phyloP scores from a whole-genome alignment of 1,284 basidiomycete genomes.

The Boletus semigastroideus region DNA sequence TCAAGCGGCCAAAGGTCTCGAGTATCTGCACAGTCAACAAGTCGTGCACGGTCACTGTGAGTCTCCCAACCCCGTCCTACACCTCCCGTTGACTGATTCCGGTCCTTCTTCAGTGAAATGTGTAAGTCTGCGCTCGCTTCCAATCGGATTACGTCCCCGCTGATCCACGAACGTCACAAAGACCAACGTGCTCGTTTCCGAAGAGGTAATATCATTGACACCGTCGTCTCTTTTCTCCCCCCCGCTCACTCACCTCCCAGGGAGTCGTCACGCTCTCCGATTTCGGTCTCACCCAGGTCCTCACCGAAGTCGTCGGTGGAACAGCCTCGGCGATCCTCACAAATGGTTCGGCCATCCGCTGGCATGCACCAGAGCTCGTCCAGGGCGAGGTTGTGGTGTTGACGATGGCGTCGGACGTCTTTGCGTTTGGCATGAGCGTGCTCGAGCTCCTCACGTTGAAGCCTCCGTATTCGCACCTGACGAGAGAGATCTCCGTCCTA shows the following conservation, averaged over 20 bases:
- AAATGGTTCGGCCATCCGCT: slow-evolving; percentile 45
- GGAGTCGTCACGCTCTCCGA: slow-evolving; percentile 54
- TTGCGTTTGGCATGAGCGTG: slow-evolving; percentile 58
- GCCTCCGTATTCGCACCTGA: slow-evolving; percentile 47
- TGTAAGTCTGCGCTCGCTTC: slow-evolving; percentile 37
- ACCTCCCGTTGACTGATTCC: neutral
- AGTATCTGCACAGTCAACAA: slow-evolving; percentile 48
- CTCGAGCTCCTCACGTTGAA: slow-evolving; percentile 53
- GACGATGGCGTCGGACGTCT: slow-evolving; percentile 49
- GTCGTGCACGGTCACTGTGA: slow-evolving; percentile 58
- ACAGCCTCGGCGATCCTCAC: slow-evolving; percentile 44
- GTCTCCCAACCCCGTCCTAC: slow-evolving; percentile 19
- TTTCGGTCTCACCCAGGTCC: slow-evolving; percentile 60
- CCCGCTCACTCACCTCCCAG: slow-evolving; percentile 16
- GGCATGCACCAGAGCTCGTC: slow-evolving; percentile 59
- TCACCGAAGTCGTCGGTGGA: slow-evolving; percentile 51
- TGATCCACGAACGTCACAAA: slow-evolving; percentile 25
- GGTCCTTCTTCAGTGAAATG: slow-evolving; percentile 49
- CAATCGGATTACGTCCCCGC: neutral
- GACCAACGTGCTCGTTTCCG: slow-evolving; percentile 56
- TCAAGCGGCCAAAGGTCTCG: slow-evolving; percentile 51
- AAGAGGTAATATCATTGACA: slow-evolving; percentile 22
- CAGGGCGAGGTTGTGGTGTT: slow-evolving; percentile 38
- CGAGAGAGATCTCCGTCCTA: slow-evolving; percentile 48
- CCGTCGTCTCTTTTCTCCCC: neutral